phyloP scores from a whole-genome alignment of 139 green algal species.

The Picochlorum sp. region DNA sequence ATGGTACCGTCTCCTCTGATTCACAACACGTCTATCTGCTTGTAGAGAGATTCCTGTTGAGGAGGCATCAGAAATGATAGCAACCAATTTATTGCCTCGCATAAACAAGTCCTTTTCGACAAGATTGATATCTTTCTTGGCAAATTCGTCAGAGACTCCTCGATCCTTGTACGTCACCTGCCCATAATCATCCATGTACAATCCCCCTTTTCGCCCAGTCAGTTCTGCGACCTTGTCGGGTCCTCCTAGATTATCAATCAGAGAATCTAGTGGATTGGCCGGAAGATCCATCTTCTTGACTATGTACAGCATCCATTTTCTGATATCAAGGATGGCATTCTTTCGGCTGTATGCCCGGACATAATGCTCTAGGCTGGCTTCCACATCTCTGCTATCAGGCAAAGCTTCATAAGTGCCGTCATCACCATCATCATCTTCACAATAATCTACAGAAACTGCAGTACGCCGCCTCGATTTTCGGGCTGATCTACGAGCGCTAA shows the following conservation, averaged over 20 bases:
- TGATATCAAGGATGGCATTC: not conserved
- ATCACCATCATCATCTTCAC: too few species aligned
- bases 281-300: constrained; percentile 51
- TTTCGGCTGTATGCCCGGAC: not conserved
- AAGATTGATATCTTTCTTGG: constrained; percentile 24
- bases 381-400: not conserved
- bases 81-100: constrained; percentile 70
- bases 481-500: too few species aligned
- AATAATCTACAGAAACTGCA: too few species aligned
- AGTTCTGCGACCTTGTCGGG: constrained; percentile 63
- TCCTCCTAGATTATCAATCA: constrained; percentile 73
- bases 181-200: constrained; percentile 36
- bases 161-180: constrained; percentile 49
- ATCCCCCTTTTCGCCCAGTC: constrained; percentile 49
- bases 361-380: not conserved
- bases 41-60: constrained; percentile 64
- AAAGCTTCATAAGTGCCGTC: too few species aligned
- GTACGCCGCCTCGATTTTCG: too few species aligned
- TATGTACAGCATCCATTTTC: constrained; percentile 23
- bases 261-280: constrained; percentile 79
- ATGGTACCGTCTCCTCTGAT: constrained; percentile 60
- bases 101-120: constrained; percentile 27
- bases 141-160: constrained; percentile 31
- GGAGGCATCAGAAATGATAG: constrained; percentile 85
- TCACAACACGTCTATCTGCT: constrained; percentile 19